Percentiles rank a stretch among this genome's conserved stretches.
phyloP scores from a whole-genome alignment of 176 grass and related monocot species.

The Ensete ventricosum region DNA sequence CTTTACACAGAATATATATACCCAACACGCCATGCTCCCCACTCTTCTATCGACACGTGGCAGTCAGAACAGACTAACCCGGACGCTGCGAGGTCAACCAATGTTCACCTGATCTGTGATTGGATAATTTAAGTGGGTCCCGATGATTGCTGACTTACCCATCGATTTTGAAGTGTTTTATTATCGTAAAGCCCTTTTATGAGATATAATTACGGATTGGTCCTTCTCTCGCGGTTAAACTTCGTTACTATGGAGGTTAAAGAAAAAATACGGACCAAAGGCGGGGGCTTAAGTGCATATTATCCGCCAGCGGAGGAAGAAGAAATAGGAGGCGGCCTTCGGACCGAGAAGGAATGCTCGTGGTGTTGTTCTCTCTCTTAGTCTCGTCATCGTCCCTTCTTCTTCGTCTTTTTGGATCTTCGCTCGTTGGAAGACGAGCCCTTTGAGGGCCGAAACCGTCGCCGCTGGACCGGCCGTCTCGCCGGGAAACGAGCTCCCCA shows the following conservation, averaged over 20 bases:
- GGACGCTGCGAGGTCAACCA: background rate
- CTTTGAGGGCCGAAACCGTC: background rate
- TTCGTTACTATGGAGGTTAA: background rate
- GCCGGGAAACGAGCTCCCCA: background rate
- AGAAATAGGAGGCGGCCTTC: background rate
- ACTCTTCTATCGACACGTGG: background rate
- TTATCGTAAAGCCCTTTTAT: no score
- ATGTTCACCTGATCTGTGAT: background rate
- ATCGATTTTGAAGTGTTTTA: no score
- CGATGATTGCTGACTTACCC: background rate
- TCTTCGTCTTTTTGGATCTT: background rate
- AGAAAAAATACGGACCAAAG: background rate
- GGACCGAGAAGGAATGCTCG: background rate
- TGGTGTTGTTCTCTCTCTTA: background rate
- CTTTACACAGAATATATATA: background rate
- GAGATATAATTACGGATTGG: no score
- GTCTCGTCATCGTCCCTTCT: background rate
- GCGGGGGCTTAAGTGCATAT: background rate
- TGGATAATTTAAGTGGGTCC: background rate
- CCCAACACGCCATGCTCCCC: background rate
- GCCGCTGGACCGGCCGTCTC: background rate
- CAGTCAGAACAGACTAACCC: background rate
- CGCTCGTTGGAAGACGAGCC: background rate
- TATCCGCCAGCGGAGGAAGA: background rate
- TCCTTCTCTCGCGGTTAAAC: background rate